Evolutionary conservation across 1,284 basidiomycete species (phyloP), one percentile per base, ranked within the genome.

Genomic region (Ganoderma leucocontextum): DNA sequence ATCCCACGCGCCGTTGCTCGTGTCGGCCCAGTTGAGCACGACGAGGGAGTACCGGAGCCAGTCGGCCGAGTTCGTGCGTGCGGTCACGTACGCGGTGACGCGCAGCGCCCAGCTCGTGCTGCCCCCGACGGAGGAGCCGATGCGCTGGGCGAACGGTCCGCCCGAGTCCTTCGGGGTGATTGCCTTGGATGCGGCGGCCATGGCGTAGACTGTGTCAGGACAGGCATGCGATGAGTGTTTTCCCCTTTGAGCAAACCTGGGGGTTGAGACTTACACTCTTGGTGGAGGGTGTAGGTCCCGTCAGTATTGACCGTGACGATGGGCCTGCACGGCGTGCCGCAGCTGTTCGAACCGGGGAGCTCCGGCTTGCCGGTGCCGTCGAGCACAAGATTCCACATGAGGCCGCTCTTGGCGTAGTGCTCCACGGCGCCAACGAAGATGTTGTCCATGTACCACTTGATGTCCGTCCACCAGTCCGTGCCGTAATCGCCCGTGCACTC

Each of bases 381-480:
- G 10, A 91, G 82, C 2, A 89, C 91, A 62, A 92, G 79, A 72
- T 91, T 91, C 91, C 91, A 93, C 89, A 91, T 91, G n/a, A 91
- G 78, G 0, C 81, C 91, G 42, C 82, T 78, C 63, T 82, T 83
- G 8, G 87, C 78, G 59, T 83, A 84, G 68, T 88, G 82, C 66
- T 80, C 77, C 13, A 85, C 72, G 13, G 84, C 78, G 25, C 86
- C 86, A 59, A 83, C 81, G 71, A 82, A 84, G 42, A 93, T 80
- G 71, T 91, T 91, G 70, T 91, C 86, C 85, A 92, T 89, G 74
- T 91, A 90, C 91, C 90, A 92, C 89, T 92, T 92, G 78, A 92
- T 89, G 71, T 92, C 89, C 64, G 79, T 81, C 91, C 91, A 93
- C 90, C 91, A 93, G 76, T 93, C 90, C n/a, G 85, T 85, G 52